A percentile compares a stretch with the other conserved stretches of the same genome.
phyloP scores from a whole-genome alignment of 2,329 filamentous ascomycete species.

The Fusarium marasasianum region DNA sequence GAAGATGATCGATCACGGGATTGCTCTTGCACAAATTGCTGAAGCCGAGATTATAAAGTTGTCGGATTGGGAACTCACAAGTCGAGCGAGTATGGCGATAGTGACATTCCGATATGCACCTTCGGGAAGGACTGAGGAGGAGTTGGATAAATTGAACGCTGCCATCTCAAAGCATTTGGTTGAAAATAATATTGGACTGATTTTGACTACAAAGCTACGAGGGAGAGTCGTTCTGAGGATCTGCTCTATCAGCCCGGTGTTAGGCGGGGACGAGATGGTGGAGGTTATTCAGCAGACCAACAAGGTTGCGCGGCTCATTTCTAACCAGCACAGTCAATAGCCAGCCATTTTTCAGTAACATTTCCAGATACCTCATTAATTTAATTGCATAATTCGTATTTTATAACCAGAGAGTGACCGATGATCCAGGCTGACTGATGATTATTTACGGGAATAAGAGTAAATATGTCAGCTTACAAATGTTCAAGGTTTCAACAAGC shows the following conservation, averaged over 20 bases:
- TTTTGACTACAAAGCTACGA: conserved; percentile 8
- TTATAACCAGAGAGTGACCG: neutral
- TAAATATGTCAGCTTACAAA: neutral
- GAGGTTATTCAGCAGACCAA: neutral
- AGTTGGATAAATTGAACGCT: neutral
- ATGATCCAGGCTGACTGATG: neutral
- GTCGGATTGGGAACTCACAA: neutral
- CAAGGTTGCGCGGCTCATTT: neutral
- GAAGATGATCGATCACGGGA: conserved; percentile 1
- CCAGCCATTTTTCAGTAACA: neutral
- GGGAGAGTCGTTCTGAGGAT: conserved; percentile 1
- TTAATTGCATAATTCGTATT: rapidly evolving
- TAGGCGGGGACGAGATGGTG: neutral
- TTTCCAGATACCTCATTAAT: neutral
- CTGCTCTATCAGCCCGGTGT: conserved; percentile 2
- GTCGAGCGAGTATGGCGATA: conserved; percentile 16
- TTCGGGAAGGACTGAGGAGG: neutral
- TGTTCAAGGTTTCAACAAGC: neutral
- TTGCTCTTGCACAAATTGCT: neutral
- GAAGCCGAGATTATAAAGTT: neutral
- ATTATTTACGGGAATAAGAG: neutral
- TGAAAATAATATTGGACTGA: neutral
- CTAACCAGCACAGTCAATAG: neutral
- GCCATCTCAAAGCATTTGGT: neutral
- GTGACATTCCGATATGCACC: conserved; percentile 15